Evolutionary conservation across 2,329 filamentous ascomycete genomes (phyloP), one percentile per base, ranked within the genome.

Genomic region (Hypoxylon sp.): DNA sequence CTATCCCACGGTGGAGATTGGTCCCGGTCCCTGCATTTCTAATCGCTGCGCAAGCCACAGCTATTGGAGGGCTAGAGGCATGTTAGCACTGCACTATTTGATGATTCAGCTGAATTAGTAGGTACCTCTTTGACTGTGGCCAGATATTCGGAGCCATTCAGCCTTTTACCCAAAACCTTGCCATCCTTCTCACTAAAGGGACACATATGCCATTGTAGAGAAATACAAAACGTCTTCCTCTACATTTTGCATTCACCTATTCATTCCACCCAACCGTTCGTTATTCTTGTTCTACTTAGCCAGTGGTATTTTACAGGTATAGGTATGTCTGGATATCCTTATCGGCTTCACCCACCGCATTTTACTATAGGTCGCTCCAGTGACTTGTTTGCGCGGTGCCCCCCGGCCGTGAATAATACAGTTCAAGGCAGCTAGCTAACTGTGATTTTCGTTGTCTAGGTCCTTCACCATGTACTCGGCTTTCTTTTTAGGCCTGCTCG

Each of bases 401-500:
- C 17, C 42, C 42, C 30, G 27, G 6, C 27, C n/a, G 11, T 50
- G 30, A 59, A 61, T 30, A 27, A 35, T 54, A 48, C 35, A 7
- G 49, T 22, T 27, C 17, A 22, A 61, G 14, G 14, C 35, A 14
- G 27, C 22, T 35, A 54, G 46, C 68, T 68, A 63, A 70, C 31
- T 31, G 25, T 30, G 25, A n/a, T 53, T 49, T 3, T 30, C 22
- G 11, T 54, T 42, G 13, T 42, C 27, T 31, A 69, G 66, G 48
- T 48, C 35, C 49, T 65, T 66, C 72, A 76, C 62, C 33, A 79
- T 79, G 77, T 74, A 75, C 64, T 73, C 74, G 66, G 72, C 73
- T 65, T 66, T 88, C 71, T 83, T 85, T 76, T 82, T 84, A 74
- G 84, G 85, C 83, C 82, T 88, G 75, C 79, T 89, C 77, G 84